Evolutionary conservation across 2,329 filamentous ascomycete genomes (phyloP), one percentile per base, ranked within the genome.

Genomic region (Thelonectria blattea): DNA sequence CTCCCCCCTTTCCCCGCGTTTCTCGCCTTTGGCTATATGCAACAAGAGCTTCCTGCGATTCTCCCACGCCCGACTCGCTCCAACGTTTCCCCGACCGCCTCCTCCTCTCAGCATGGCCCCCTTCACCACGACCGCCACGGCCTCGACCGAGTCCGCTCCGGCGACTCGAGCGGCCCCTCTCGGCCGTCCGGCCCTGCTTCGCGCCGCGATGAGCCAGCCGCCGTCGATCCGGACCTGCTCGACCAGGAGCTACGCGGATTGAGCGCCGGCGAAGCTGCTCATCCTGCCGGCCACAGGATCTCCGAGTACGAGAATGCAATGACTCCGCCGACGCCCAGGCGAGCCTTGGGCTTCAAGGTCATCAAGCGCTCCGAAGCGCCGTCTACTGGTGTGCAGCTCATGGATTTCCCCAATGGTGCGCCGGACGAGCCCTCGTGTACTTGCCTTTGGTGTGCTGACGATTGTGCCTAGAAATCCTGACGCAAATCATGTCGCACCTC

Each of bases 401-500:
- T 75, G 39, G 80, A 86, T 65, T 88, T 97, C 64, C 93, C 94
- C 7, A 97, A 96, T 80, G 93, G 93, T 96, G 79, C 69, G 83
- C 72, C 7, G 20, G 34, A 53, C 14, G 10, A 37, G 9, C 39
- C 27, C 27, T 12, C 12, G 50, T 42, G 14, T 32, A 34, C 20
- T 52, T 37, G n/a, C 24, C 24, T 45, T 11, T 14, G 9, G 12
- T 43, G 22, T 56, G 27, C 61, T 70, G 54, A 69, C 52, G 72
- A 54, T 15, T 46, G 22, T 20, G 8, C 58, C 37, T 76, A 97
- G 95, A 99, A 83, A 89, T 98, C 58, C 77, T 98, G 75, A 97
- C 92, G 11, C 93, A 97, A 71, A 88, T 96, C 32, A 79, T 98
- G 58, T 97, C 95, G 41, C 91, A 98, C 78, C 82, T 99, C 53